These are phyloP conservation scores for Haplographium delicatum DNA, from an alignment of 495 filamentous ascomycete species.

Conservation along the genomic window DNA sequence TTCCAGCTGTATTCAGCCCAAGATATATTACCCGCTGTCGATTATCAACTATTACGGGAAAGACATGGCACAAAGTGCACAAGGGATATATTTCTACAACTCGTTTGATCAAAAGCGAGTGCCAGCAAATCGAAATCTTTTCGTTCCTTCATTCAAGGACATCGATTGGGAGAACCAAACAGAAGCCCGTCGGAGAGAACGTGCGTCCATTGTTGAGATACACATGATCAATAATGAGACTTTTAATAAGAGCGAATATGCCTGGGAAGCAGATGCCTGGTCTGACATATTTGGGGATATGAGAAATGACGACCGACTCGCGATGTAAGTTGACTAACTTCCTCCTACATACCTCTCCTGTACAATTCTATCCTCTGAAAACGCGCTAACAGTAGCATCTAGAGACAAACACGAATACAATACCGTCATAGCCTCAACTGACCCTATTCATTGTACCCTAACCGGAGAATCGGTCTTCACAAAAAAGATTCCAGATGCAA, in stretches of 20 bases:
- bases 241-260: slow-evolving; percentile 1
- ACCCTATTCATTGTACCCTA: not conserved
- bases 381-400: not conserved
- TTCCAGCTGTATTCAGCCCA: not conserved
- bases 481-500: not conserved
- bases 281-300: not conserved
- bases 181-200: not conserved
- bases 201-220: not conserved
- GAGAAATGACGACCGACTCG: not conserved
- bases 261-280: slow-evolving; percentile 9
- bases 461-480: not conserved
- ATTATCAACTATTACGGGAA: slow-evolving; percentile 2
- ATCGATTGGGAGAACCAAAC: slow-evolving; percentile 1
- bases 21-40: not conserved
- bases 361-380: not conserved
- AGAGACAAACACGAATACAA: slow-evolving; percentile 1
- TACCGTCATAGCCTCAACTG: not conserved
- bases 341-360: too few species aligned
- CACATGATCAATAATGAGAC: slow-evolving; percentile 3
- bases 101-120: not conserved
- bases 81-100: slow-evolving; percentile 1
- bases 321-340: not conserved
- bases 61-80: not conserved
- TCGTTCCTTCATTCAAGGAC: not conserved
- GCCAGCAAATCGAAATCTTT: not conserved